A percentile compares a stretch with the other conserved stretches of the same genome.
Conservation (phyloP, 768 basidiomycete genomes). For the Coprinopsis cinerea region DNA sequence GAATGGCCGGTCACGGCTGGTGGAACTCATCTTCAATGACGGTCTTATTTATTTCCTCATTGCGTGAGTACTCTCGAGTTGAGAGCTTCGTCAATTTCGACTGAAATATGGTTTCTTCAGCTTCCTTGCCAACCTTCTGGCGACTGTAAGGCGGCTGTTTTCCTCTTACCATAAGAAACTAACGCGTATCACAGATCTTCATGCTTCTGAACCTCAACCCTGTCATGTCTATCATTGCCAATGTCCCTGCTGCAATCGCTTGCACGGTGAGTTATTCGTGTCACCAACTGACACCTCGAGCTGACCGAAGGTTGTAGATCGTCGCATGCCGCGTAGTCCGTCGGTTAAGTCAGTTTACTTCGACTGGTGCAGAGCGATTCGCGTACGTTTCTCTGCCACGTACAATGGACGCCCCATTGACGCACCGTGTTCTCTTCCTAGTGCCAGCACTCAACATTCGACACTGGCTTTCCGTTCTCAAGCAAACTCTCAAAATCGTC, state of each 20-base stretch:
- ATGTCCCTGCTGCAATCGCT: slow-evolving; percentile 66
- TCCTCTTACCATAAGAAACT: not conserved
- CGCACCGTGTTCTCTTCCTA: slow-evolving; percentile 13
- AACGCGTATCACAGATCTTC: slow-evolving; percentile 31
- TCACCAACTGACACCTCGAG: no score
- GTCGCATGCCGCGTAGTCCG: slow-evolving; percentile 58
- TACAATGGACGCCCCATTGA: not conserved
- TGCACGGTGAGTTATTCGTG: slow-evolving; percentile 44
- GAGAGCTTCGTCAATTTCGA: not conserved
- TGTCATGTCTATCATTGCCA: slow-evolving; percentile 70
- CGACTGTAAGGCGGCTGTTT: slow-evolving; percentile 42
- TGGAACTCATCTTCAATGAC: slow-evolving; percentile 64
- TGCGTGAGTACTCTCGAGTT: slow-evolving; percentile 45
- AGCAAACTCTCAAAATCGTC: slow-evolving; percentile 22
- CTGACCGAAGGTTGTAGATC: no score
- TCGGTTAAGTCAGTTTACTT: slow-evolving; percentile 53
- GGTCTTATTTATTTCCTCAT: slow-evolving; percentile 68
- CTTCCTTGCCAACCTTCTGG: slow-evolving; percentile 62
- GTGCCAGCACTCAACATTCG: slow-evolving; percentile 41
- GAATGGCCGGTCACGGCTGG: slow-evolving; percentile 47
- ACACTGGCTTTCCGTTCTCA: slow-evolving; percentile 54
- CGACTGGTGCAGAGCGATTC: slow-evolving; percentile 45
- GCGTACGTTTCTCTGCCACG: slow-evolving; percentile 32
- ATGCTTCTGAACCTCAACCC: slow-evolving; percentile 65
- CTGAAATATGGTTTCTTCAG: slow-evolving; percentile 24